Evolutionary conservation across 306 rosid genomes (phyloP).

Genomic region (Benincasa hispida): DNA sequence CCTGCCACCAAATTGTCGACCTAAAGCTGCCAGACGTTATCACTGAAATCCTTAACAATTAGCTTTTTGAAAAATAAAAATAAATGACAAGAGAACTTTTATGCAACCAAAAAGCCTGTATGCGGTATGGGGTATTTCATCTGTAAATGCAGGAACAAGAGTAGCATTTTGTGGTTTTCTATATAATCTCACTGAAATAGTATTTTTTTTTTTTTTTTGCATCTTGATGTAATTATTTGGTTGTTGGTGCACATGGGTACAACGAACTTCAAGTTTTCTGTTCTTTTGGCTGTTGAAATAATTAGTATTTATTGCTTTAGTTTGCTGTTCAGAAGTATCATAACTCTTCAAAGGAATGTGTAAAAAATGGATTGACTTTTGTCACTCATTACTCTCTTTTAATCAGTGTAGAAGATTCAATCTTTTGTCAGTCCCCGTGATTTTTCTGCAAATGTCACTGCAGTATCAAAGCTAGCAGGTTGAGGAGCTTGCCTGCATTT

Average conservation of each 20-base stretch:
- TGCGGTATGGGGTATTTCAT: neutral
- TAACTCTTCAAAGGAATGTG: constrained; percentile 4
- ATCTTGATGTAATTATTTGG: neutral
- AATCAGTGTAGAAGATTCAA: constrained; percentile 27
- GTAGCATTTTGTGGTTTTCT: neutral
- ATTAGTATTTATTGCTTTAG: neutral
- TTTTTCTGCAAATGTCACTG: constrained; percentile 80
- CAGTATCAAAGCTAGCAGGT: constrained; percentile 97
- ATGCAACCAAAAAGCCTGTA: neutral
- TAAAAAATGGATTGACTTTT: constrained; percentile 13
- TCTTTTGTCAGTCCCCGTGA: constrained; percentile 25
- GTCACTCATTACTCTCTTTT: constrained; percentile 13
- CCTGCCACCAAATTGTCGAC: neutral
- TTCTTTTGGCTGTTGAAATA: neutral
- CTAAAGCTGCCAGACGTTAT: neutral
- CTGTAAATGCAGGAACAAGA: neutral
- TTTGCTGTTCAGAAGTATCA: neutral
- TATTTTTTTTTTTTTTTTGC: neutral
- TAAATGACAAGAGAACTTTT: neutral
- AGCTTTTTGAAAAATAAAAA: neutral
- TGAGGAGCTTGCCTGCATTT: constrained; percentile 70
- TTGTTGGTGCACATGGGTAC: neutral
- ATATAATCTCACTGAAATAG: neutral
- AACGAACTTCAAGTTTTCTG: neutral
- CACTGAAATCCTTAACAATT: neutral